phyloP scores from a whole-genome alignment of 108 stramenopile genomes.

The Asterionellopsis glacialis region DNA sequence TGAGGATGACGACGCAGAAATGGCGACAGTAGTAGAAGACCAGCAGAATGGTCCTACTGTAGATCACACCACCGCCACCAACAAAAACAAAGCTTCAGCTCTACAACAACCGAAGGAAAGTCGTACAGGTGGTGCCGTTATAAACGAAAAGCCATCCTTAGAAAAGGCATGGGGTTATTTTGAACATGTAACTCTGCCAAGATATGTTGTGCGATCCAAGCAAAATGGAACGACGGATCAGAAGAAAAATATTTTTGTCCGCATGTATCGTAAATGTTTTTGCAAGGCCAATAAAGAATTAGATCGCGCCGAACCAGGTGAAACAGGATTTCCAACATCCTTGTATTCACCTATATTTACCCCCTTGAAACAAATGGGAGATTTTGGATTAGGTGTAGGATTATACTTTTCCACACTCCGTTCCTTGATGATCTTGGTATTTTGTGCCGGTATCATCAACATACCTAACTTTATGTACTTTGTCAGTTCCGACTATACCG shows the following conservation, averaged over 20 bases:
- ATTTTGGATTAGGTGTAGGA: conserved; percentile 23
- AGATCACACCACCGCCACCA: neutral
- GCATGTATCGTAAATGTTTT: conserved; percentile 19
- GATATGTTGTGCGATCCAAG: conserved; percentile 40
- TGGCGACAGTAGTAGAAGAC: neutral
- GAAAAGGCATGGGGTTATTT: conserved; percentile 84
- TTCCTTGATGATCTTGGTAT: conserved; percentile 2
- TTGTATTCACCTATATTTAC: conserved; percentile 62
- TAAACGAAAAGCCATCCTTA: conserved; percentile 18
- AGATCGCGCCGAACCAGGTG: conserved; percentile 64
- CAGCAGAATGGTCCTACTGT: neutral
- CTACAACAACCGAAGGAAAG: neutral
- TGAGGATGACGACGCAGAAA: neutral
- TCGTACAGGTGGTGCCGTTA: neutral
- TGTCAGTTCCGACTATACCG: conserved; percentile 4
- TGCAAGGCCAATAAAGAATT: conserved; percentile 35
- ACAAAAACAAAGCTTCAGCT: neutral
- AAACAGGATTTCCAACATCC: conserved; percentile 46
- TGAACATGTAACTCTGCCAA: conserved; percentile 76
- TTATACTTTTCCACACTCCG: conserved; percentile 13
- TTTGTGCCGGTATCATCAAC: conserved; percentile 12
- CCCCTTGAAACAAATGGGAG: conserved; percentile 30
- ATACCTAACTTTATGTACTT: conserved; percentile 17
- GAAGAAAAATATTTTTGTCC: neutral
- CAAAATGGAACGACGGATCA: neutral